A percentile compares a stretch with the other conserved stretches of the same genome.
These are phyloP conservation scores for Nemania bipapillata DNA, from an alignment of 2,329 filamentous ascomycete species.

Conservation along the genomic window DNA sequence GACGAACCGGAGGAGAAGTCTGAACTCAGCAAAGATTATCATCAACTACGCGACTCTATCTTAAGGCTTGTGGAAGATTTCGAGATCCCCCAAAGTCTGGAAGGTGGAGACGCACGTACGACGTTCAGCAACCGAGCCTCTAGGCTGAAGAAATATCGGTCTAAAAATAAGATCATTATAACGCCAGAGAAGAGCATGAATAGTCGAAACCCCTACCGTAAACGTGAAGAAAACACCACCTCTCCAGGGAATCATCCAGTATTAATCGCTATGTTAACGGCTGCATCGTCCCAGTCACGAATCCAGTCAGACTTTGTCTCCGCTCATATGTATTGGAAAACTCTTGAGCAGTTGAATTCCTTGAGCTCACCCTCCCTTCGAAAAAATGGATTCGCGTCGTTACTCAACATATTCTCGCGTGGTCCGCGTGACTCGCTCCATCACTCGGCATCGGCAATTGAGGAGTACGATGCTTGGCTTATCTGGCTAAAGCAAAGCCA, in stretches of 20 bases:
- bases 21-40: conserved; percentile 81
- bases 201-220: conserved; percentile 69
- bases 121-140: conserved; percentile 78
- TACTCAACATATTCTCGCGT: conserved; percentile 78
- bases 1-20: conserved; percentile 69
- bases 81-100: conserved; percentile 76
- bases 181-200: conserved; percentile 62
- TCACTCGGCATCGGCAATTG: conserved; percentile 75
- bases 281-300: conserved; percentile 79
- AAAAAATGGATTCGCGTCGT: conserved; percentile 74
- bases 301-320: conserved; percentile 84
- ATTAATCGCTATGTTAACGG: conserved; percentile 77
- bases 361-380: conserved; percentile 70
- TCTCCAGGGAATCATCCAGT: conserved; percentile 59
- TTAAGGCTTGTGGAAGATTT: conserved; percentile 84
- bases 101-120: conserved; percentile 67
- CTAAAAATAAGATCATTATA: conserved; percentile 68
- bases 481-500: conserved; percentile 85
- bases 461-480: conserved; percentile 83
- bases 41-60: conserved; percentile 82
- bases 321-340: conserved; percentile 86
- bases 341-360: conserved; percentile 76
- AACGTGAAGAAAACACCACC: conserved; percentile 45
- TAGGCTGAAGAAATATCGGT: conserved; percentile 67
- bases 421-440: conserved; percentile 76